Conservation (phyloP, 2,329 filamentous ascomycete species). For the Penicillium palitans region DNA sequence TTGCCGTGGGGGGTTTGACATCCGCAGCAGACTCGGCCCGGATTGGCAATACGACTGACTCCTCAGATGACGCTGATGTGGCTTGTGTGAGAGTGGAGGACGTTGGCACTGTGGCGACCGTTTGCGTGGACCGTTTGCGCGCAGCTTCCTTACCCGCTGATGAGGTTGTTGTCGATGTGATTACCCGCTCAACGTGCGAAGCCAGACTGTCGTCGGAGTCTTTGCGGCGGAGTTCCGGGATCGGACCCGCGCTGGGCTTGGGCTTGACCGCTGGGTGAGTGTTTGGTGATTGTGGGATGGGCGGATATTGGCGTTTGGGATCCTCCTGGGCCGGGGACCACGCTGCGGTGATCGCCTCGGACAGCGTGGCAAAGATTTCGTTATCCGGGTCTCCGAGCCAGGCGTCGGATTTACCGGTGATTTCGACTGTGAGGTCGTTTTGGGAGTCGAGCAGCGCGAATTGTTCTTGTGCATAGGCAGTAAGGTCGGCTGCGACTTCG, state of each 20-base stretch:
- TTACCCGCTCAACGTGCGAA: constrained; percentile 42
- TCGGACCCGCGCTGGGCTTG: constrained; percentile 18
- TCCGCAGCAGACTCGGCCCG: constrained; percentile 12
- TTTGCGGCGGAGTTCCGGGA: constrained; percentile 31
- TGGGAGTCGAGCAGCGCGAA: constrained; percentile 75
- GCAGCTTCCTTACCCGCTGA: constrained; percentile 31
- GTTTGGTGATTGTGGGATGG: constrained; percentile 22
- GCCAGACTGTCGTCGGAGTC: constrained; percentile 43
- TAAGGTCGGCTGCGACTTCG: constrained; percentile 68
- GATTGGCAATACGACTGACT: constrained; percentile 13
- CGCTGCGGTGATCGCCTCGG: constrained; percentile 77
- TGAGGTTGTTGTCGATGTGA: constrained; percentile 41
- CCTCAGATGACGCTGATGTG: constrained; percentile 16
- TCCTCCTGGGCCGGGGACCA: constrained; percentile 61
- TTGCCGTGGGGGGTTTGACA: not conserved
- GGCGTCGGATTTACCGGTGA: constrained; percentile 91
- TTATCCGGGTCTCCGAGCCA: constrained; percentile 94
- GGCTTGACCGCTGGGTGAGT: constrained; percentile 13
- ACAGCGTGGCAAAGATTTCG: constrained; percentile 84
- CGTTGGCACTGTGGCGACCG: constrained; percentile 34
- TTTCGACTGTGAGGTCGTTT: constrained; percentile 76
- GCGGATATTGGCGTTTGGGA: constrained; percentile 38
- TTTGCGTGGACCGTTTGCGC: constrained; percentile 28
- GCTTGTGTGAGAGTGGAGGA: constrained; percentile 43
- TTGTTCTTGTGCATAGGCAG: constrained; percentile 65